A percentile compares a stretch with the other conserved stretches of the same genome.
Conservation (phyloP, 2,329 filamentous ascomycete species). For the Leptosphaerulina australis region DNA sequence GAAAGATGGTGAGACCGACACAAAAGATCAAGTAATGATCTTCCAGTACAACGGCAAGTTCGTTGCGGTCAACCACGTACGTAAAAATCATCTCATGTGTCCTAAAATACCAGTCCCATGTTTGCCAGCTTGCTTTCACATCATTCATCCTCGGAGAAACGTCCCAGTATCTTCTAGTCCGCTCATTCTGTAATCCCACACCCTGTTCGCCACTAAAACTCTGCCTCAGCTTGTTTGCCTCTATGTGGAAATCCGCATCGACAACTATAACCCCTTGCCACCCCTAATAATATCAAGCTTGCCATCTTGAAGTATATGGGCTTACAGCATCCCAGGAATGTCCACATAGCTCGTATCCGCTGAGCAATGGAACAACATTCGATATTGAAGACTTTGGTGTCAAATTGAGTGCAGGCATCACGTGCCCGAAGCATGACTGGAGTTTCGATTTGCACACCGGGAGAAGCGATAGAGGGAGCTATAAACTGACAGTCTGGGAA, state of each 20-base stretch:
- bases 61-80: slow-evolving; percentile 72
- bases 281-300: too few species aligned
- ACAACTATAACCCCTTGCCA: too few species aligned
- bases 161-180: too few species aligned
- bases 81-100: too few species aligned
- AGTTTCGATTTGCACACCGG: slow-evolving; percentile 72
- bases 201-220: too few species aligned
- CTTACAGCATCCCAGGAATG: slow-evolving; percentile 54
- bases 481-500: slow-evolving; percentile 68
- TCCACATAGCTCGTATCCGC: slow-evolving; percentile 69
- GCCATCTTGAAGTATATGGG: too few species aligned
- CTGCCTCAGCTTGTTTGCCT: too few species aligned
- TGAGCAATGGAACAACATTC: slow-evolving; percentile 67
- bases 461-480: slow-evolving; percentile 65
- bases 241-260: too few species aligned
- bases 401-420: slow-evolving; percentile 65
- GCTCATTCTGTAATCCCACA: too few species aligned
- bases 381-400: slow-evolving; percentile 77
- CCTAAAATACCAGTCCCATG: too few species aligned
- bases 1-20: slow-evolving; percentile 27
- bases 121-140: too few species aligned
- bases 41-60: slow-evolving; percentile 68
- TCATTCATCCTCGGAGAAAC: too few species aligned
- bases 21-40: slow-evolving; percentile 66
- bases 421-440: slow-evolving; percentile 73